These are phyloP conservation scores for Cicer pinnatifidum DNA, from an alignment of 306 rosid genomes.

Conservation along the genomic window DNA sequence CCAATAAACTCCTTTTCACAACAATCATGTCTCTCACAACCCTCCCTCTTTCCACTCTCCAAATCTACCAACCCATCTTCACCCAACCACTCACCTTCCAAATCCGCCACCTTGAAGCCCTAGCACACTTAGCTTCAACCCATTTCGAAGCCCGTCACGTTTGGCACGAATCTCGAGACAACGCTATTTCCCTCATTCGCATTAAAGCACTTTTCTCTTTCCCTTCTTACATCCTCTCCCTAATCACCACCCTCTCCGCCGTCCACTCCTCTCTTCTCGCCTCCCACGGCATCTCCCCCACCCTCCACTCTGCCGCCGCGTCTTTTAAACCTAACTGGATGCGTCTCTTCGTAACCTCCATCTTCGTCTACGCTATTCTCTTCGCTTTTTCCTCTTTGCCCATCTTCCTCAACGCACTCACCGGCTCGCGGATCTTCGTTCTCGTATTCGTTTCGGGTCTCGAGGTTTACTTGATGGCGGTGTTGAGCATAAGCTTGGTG, in stretches of 20 bases:
- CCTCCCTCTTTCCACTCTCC: slow-evolving; percentile 69
- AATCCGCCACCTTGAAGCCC: slow-evolving; percentile 68
- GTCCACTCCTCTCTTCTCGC: slow-evolving; percentile 55
- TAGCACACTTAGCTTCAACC: slow-evolving; percentile 63
- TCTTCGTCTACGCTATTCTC: slow-evolving; percentile 55
- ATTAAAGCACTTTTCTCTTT: slow-evolving; percentile 57
- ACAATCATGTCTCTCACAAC: slow-evolving; percentile 54
- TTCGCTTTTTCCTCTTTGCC: slow-evolving; percentile 53
- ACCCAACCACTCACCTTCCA: slow-evolving; percentile 53
- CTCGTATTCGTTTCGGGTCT: slow-evolving; percentile 41
- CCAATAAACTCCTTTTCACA: slow-evolving; percentile 56
- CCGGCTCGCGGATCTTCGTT: slow-evolving; percentile 30
- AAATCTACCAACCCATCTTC: slow-evolving; percentile 55
- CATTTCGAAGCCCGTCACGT: slow-evolving; percentile 84
- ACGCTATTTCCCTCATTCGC: slow-evolving; percentile 65
- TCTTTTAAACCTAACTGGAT: slow-evolving; percentile 47
- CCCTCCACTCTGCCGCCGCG: slow-evolving; percentile 43
- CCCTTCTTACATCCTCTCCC: slow-evolving; percentile 65
- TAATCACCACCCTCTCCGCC: slow-evolving; percentile 62
- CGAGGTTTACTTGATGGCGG: slow-evolving; percentile 69
- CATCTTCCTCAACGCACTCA: slow-evolving; percentile 30
- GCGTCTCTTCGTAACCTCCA: slow-evolving; percentile 59
- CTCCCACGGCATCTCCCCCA: slow-evolving; percentile 38
- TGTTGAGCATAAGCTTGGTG: slow-evolving; percentile 60
- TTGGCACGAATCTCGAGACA: slow-evolving; percentile 65